phyloP scores from a whole-genome alignment of 2,329 filamentous ascomycete species.

The Arachnomyces sp. region DNA sequence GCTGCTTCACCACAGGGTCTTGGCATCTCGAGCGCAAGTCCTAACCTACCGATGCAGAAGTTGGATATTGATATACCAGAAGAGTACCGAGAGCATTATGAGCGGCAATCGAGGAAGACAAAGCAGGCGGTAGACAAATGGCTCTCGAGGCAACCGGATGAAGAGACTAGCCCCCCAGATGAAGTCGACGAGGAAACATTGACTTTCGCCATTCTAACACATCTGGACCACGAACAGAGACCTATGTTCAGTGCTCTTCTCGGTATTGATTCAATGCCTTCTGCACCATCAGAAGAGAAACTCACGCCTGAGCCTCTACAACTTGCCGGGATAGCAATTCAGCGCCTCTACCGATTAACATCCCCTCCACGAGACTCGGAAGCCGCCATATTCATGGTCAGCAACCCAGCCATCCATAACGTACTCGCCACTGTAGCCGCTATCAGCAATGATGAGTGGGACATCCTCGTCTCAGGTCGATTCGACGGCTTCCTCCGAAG shows the following conservation, averaged over 20 bases:
- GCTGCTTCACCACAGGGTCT: slow-evolving; percentile 48
- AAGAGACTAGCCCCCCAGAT: slow-evolving; percentile 65
- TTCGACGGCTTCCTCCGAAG: slow-evolving; percentile 96
- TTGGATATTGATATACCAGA: slow-evolving; percentile 91
- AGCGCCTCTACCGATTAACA: slow-evolving; percentile 71
- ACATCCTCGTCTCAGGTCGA: slow-evolving; percentile 83
- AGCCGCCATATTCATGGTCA: slow-evolving; percentile 74
- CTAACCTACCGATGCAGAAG: slow-evolving; percentile 58
- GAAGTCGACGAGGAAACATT: slow-evolving; percentile 93
- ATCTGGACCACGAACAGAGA: slow-evolving; percentile 65
- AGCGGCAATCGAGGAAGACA: slow-evolving; percentile 85
- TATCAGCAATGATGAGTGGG: slow-evolving; percentile 90
- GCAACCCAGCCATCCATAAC: slow-evolving; percentile 72
- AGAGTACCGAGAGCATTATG: slow-evolving; percentile 85
- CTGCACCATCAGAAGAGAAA: slow-evolving; percentile 56
- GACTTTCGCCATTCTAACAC: slow-evolving; percentile 86
- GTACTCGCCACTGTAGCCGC: slow-evolving; percentile 79
- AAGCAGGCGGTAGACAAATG: slow-evolving; percentile 85
- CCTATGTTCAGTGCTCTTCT: slow-evolving; percentile 77
- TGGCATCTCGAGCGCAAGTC: slow-evolving; percentile 44
- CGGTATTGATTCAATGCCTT: slow-evolving; percentile 46
- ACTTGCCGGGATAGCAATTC: slow-evolving; percentile 68
- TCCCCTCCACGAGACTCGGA: slow-evolving; percentile 74
- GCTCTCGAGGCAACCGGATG: slow-evolving; percentile 71
- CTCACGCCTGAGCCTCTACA: slow-evolving; percentile 63